A percentile compares a stretch with the other conserved stretches of the same genome.
These are phyloP conservation scores for Apostasia shenzhenica DNA, from an alignment of 106 monocot genomes.

Conservation along the genomic window DNA sequence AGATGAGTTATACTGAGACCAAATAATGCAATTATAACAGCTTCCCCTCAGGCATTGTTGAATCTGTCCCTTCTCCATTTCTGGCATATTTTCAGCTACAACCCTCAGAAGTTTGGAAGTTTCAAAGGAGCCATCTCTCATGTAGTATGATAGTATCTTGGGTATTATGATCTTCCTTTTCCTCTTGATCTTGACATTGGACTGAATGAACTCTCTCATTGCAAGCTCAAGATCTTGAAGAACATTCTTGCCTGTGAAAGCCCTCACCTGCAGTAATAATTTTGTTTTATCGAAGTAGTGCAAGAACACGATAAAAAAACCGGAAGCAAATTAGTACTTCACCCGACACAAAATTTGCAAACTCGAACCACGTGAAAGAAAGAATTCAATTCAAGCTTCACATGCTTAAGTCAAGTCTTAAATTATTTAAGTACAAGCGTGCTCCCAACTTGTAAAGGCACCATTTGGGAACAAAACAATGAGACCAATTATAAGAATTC, in stretches of 20 bases:
- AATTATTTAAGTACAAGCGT: too few relatives aligned
- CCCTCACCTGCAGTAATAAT: constrained; percentile 35
- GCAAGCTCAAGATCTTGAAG: constrained; percentile 41
- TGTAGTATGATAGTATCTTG: constrained; percentile 50
- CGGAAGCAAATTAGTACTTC: background rate
- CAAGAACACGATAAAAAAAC: too few relatives aligned
- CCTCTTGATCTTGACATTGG: constrained; percentile 32
- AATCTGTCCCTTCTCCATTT: constrained; percentile 25
- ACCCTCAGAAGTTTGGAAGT: constrained; percentile 38
- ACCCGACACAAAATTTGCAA: background rate
- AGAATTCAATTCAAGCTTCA: background rate
- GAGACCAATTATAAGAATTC: too few relatives aligned
- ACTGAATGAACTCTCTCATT: constrained; percentile 54
- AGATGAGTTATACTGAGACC: constrained; percentile 59
- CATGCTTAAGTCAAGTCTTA: background rate
- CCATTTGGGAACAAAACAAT: too few relatives aligned
- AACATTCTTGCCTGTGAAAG: constrained; percentile 56
- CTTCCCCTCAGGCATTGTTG: constrained; percentile 22
- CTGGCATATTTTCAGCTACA: constrained; percentile 40
- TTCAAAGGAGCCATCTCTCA: constrained; percentile 54
- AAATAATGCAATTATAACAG: constrained; percentile 36
- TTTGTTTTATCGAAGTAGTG: background rate
- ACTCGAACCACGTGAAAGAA: background rate
- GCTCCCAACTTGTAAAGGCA: too few relatives aligned
- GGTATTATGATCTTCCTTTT: constrained; percentile 47